Evolutionary conservation across 2,329 filamentous ascomycete genomes (phyloP).

Genomic region (Neoarthrinium moseri): DNA sequence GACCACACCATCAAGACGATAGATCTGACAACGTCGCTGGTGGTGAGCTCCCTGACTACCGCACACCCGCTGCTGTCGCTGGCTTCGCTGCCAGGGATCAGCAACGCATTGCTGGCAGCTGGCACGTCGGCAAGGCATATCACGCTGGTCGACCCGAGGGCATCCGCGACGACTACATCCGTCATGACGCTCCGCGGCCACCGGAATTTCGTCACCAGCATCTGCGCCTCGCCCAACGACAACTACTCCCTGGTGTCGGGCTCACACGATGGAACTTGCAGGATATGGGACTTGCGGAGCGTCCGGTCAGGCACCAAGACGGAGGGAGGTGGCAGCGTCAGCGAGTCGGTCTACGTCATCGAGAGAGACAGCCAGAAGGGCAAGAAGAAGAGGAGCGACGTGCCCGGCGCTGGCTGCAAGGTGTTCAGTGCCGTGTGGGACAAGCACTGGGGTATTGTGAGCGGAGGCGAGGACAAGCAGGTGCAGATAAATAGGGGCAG

Average conservation of each 20-base stretch:
- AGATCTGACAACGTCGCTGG: conserved; percentile 77
- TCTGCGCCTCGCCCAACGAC: conserved; percentile 57
- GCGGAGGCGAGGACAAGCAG: conserved; percentile 88
- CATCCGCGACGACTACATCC: conserved; percentile 70
- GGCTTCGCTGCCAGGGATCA: conserved; percentile 67
- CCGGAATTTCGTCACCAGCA: conserved; percentile 65
- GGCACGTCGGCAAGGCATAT: conserved; percentile 86
- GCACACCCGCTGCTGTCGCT: conserved; percentile 81
- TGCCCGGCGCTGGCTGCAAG: conserved; percentile 82
- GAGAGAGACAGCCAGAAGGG: conserved; percentile 69
- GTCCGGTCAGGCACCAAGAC: conserved; percentile 58
- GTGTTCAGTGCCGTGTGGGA: conserved; percentile 91
- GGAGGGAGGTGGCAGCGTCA: conserved; percentile 61
- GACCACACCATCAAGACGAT: conserved; percentile 91
- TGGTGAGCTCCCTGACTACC: conserved; percentile 81
- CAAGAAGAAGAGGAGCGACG: conserved; percentile 58
- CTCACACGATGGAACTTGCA: conserved; percentile 88
- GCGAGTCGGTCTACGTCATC: conserved; percentile 75
- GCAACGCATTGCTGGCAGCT: conserved; percentile 55
- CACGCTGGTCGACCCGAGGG: conserved; percentile 87
- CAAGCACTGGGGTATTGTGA: conserved; percentile 81
- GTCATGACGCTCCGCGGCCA: conserved; percentile 93
- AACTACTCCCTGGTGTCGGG: conserved; percentile 83
- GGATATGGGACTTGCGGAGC: conserved; percentile 89
- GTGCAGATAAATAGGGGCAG: conserved; percentile 84